Base-by-base conservation (phyloP, 2,329 filamentous ascomycete genomes). In the Beauveria scarabaeidicola region DNA sequence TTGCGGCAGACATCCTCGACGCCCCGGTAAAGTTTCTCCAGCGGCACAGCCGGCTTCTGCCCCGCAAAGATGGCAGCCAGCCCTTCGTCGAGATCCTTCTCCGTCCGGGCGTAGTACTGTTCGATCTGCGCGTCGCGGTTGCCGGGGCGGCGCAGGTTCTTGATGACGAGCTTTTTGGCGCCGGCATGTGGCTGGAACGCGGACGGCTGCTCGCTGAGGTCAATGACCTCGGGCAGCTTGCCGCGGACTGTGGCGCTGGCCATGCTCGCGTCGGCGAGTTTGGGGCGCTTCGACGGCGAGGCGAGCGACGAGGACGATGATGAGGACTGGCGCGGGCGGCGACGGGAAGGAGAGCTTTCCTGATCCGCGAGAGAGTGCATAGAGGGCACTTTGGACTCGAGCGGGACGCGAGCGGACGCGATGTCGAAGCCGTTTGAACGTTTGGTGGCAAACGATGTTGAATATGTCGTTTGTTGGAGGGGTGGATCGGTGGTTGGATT, bases 1-100 rank as follows among this genome's bases (percentile, higher is more conserved):
- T 89, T 88, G 57, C 91, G 83, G 71, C 94, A 99, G 11, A 96
- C 80, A 69, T 96, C 91, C 78, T 99, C 94, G 1, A 96, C 90
- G 5, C 89, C 90, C 52, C 90, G 85, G 71, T 97, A 97, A 15
- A 99, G 78, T 66, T 90, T 87, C 73, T 97, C 94, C 41, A 96
- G 78, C n/a, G 92, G 92, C 62, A 83, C 78, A n/a, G 75, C 74
- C 1, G 89, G 83, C 57, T 81, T 81, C 61, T 78, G 73, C 44
- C 83, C 81, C 7, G 77, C 77, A 69, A 97, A 93, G 25, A 97
- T 85, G 47, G 85, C 82, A 11, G 81, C 78, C 57, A 99, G 75
- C 1, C 91, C 90, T 40, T 79, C 78, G 60, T 90, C 84, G 6
- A 97, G 78, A 69, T 95, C 88, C 44, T 76, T 74, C 84, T 88